These are phyloP conservation scores for Aspergillus uvarum DNA, from an alignment of 2,329 filamentous ascomycete genomes.

Conservation along the genomic window DNA sequence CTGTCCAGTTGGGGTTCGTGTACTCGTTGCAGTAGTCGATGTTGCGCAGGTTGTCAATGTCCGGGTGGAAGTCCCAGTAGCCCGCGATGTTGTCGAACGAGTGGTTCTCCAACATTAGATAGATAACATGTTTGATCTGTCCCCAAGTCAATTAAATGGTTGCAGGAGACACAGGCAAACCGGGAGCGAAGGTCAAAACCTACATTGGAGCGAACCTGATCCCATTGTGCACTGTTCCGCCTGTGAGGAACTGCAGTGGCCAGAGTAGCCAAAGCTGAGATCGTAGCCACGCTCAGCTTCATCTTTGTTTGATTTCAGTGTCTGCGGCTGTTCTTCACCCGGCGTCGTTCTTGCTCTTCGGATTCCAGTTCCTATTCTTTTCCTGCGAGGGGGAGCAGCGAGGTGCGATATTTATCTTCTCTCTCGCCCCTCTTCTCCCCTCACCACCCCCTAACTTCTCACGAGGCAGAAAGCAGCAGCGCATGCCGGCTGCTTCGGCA, in stretches of 20 bases:
- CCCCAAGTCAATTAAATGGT: background rate
- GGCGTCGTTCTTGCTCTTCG: background rate
- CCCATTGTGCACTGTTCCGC: constrained; percentile 18
- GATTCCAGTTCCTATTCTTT: background rate
- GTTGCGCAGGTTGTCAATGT: constrained; percentile 39
- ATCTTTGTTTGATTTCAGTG: constrained; percentile 11
- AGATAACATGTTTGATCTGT: constrained; percentile 38
- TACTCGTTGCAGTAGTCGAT: constrained; percentile 39
- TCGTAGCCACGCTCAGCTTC: constrained; percentile 17
- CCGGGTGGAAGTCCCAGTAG: constrained; percentile 39
- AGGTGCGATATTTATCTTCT: constrained; percentile 9
- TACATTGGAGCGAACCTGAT: constrained; percentile 26
- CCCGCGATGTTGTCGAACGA: constrained; percentile 44
- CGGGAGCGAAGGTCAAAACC: constrained; percentile 2
- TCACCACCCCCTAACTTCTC: background rate
- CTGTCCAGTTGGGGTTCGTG: constrained; percentile 41
- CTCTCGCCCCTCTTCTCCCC: background rate
- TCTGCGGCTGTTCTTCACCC: background rate
- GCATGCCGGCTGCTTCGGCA: background rate
- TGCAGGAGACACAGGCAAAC: background rate
- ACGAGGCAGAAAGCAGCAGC: background rate
- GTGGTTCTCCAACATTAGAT: constrained; percentile 42
- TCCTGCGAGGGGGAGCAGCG: background rate
- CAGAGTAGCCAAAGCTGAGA: constrained; percentile 14
- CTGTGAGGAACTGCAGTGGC: constrained; percentile 21